phyloP scores from a whole-genome alignment of 2,329 filamentous ascomycete species.

The Fusarium lyarnte region DNA sequence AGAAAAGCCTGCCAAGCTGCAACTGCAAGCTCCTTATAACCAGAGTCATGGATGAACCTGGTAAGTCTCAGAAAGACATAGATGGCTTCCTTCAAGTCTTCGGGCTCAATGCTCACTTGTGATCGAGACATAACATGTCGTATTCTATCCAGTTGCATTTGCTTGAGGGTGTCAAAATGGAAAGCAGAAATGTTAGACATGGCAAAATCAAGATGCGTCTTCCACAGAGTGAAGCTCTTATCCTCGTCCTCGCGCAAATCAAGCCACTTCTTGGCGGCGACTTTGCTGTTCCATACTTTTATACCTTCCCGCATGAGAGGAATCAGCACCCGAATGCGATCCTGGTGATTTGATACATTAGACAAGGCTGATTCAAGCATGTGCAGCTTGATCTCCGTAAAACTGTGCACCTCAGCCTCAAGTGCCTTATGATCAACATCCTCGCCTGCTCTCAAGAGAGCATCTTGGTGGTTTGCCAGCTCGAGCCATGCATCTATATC shows the following conservation, averaged over 20 bases:
- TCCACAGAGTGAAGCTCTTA: constrained; percentile 71
- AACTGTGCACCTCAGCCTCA: constrained; percentile 70
- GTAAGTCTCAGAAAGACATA: constrained; percentile 82
- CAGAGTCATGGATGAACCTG: constrained; percentile 76
- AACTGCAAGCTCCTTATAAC: constrained; percentile 79
- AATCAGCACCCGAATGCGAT: constrained; percentile 69
- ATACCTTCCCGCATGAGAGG: constrained; percentile 78
- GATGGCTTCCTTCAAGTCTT: constrained; percentile 51
- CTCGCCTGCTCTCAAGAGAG: constrained; percentile 64
- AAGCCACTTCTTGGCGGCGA: constrained; percentile 72
- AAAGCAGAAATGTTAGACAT: constrained; percentile 75
- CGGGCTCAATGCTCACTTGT: neutral
- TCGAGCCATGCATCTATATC: constrained; percentile 79
- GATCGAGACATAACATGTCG: constrained; percentile 22
- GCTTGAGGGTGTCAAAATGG: constrained; percentile 72
- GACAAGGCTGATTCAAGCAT: constrained; percentile 81
- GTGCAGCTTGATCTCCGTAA: constrained; percentile 81
- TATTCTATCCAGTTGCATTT: constrained; percentile 65
- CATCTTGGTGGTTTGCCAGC: constrained; percentile 81
- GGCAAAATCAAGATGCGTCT: constrained; percentile 74
- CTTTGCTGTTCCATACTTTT: constrained; percentile 76
- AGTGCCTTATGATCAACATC: constrained; percentile 57
- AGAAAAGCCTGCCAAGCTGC: constrained; percentile 86
- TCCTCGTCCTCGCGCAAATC: constrained; percentile 49
- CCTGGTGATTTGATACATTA: constrained; percentile 57